These are phyloP conservation scores for Colletotrichum siamense DNA, from an alignment of 2,329 filamentous ascomycete species.

Conservation along the genomic window DNA sequence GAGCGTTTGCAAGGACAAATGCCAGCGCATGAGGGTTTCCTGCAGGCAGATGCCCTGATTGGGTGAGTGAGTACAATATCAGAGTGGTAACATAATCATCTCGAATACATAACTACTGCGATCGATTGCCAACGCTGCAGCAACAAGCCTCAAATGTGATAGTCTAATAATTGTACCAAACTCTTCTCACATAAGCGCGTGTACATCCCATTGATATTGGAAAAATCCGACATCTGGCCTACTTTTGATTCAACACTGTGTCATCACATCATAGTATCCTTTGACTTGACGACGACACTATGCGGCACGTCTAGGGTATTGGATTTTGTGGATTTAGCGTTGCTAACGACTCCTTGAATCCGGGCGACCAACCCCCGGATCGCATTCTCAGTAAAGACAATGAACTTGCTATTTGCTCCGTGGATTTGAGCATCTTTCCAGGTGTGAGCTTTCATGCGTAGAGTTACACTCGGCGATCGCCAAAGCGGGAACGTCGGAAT, in stretches of 20 bases:
- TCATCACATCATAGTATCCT: neutral
- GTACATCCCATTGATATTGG: too few relatives aligned
- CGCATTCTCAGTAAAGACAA: too few relatives aligned
- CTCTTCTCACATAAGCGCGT: too few relatives aligned
- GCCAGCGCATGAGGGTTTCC: fast-evolving
- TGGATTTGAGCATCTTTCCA: too few relatives aligned
- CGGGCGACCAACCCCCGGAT: neutral
- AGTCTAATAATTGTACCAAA: neutral
- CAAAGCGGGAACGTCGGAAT: too few relatives aligned
- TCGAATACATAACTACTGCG: neutral
- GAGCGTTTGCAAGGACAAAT: too few relatives aligned
- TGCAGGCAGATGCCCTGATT: too few relatives aligned
- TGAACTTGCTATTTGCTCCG: too few relatives aligned
- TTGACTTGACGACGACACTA: neutral
- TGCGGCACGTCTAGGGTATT: neutral
- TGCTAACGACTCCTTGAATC: neutral
- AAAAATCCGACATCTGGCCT: neutral
- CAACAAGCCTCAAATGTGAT: neutral
- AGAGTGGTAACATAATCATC: too few relatives aligned
- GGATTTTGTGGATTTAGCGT: fast-evolving
- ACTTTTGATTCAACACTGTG: neutral
- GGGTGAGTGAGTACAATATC: too few relatives aligned
- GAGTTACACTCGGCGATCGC: too few relatives aligned
- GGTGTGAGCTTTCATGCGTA: too few relatives aligned
- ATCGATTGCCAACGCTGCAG: neutral